Conservation (phyloP, 2,329 filamentous ascomycete genomes). For the Colletotrichum cuscutae region DNA sequence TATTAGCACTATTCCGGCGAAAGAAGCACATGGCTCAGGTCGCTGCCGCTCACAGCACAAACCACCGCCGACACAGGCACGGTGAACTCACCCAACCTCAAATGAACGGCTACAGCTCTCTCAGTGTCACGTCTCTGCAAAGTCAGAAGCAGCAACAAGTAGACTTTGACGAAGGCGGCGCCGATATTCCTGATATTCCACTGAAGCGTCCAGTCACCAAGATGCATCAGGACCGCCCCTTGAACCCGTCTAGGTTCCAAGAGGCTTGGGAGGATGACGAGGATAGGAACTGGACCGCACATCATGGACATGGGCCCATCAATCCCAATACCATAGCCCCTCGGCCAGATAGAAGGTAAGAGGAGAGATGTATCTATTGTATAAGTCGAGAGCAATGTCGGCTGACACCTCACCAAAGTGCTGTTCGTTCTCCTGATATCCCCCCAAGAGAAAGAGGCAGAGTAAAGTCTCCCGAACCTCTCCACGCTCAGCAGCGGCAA, state of each 20-base stretch:
- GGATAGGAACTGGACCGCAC: constrained; percentile 20
- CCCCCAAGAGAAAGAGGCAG: constrained; percentile 14
- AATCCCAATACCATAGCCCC: constrained; percentile 9
- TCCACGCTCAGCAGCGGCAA: constrained; percentile 34
- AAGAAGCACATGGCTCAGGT: constrained; percentile 29
- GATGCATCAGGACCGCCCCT: background rate
- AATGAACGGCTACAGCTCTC: background rate
- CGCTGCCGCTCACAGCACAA: background rate
- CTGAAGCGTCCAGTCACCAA: constrained; percentile 25
- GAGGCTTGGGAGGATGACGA: constrained; percentile 33
- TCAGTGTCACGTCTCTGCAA: constrained; percentile 14
- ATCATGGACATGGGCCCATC: constrained; percentile 15
- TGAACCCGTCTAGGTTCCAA: constrained; percentile 18
- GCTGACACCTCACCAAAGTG: background rate
- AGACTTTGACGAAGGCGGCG: constrained; percentile 30
- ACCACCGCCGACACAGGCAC: constrained; percentile 23
- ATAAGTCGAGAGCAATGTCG: background rate
- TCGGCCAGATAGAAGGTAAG: constrained; percentile 18
- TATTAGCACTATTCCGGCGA: constrained; percentile 15
- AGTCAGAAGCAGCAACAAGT: background rate
- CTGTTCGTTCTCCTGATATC: constrained; percentile 1
- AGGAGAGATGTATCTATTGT: background rate
- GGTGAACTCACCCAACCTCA: constrained; percentile 13
- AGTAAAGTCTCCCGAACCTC: constrained; percentile 31
- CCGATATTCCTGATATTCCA: constrained; percentile 39